Conservation (phyloP, 805 yeast genomes). For the Ogataea paraovalis region DNA sequence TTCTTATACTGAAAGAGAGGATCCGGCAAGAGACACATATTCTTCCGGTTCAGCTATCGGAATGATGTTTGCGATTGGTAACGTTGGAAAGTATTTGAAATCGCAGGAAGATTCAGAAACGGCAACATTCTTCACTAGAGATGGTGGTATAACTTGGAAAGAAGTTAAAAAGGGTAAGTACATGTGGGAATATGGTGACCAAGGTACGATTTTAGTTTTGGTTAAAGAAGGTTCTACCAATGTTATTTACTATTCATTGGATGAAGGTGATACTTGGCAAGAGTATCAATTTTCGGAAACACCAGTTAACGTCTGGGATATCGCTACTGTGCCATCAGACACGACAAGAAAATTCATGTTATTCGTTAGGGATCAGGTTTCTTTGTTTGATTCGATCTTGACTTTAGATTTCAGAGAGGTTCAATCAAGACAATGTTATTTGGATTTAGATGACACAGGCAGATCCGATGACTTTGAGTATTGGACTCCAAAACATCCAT, state of each 20-base stretch:
- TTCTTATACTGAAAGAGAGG: conserved; percentile 84
- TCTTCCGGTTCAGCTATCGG: conserved; percentile 91
- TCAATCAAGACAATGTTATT: conserved; percentile 50
- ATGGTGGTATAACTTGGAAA: conserved; percentile 88
- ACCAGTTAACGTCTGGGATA: conserved; percentile 56
- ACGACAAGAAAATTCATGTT: conserved; percentile 76
- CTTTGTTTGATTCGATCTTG: conserved; percentile 30
- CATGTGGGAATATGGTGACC: conserved; percentile 97
- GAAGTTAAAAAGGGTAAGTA: conserved; percentile 69
- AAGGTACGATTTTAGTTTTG: conserved; percentile 79
- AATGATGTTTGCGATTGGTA: conserved; percentile 86
- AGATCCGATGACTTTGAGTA: conserved; percentile 54
- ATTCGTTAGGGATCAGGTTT: conserved; percentile 45
- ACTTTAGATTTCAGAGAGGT: conserved; percentile 56
- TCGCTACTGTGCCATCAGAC: conserved; percentile 89
- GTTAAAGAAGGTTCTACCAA: conserved; percentile 60
- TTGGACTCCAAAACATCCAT: conserved; percentile 60
- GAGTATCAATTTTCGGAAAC: conserved; percentile 59
- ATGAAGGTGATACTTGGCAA: conserved; percentile 77
- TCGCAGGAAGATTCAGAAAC: conserved; percentile 38
- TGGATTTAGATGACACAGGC: conserved; percentile 38
- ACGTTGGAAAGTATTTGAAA: conserved; percentile 65
- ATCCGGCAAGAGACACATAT: conserved; percentile 69
- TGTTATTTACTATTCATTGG: conserved; percentile 58
- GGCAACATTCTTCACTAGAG: conserved; percentile 75